Base-by-base conservation (phyloP, 257 asterid species). In the Solanum chiquidenum region DNA sequence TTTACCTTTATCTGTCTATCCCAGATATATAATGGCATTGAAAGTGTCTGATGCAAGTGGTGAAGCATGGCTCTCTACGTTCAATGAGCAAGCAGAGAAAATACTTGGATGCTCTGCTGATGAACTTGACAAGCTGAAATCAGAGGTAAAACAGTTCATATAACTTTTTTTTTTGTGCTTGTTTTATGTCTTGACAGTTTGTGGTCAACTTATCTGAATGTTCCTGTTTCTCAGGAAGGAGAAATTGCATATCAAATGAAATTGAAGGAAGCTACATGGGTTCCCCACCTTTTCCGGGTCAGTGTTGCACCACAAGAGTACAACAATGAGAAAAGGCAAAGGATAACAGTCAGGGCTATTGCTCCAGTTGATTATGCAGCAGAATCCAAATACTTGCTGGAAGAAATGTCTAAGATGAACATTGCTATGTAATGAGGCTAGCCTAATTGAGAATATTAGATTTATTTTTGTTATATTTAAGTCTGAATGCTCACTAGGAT, bases 41-140 rank as follows among this genome's bases (percentile, higher is more conserved):
- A 95, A 91, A 88, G 97, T 95, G 88, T 91, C 94, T 49, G 99
- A 97, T 92, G 94, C 95, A 69, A 97, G 96, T 85, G 99, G 96
- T 66, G 99, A 97, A 90, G 98, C 94, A 10, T 97, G 89, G 92
- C 88, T 96, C 64, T 93, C 98, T 13, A 91, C 90, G 4, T 97
- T 95, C 94, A 95, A 94, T 33, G 96, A 94, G 0, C 96, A 94
- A 87, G 99, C 98, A 25, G 98, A 95, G 92, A 91, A 87, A 84
- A 92, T 97, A 34, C 86, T 97, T 7, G 98, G 99, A 14, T 94
- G 93, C 88, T 9, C 97, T 14, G 99, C 99, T 8, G 98, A 95
- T 89, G 98, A 96, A 83, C 98, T 97, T 83, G 93, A 95, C 55
- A 95, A 91, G 84, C 49, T 97, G 21, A 97, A 90, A 90, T 86